Evolutionary conservation across 441 rosid species (phyloP).

Genomic region (Arabidopsis lyrata): DNA sequence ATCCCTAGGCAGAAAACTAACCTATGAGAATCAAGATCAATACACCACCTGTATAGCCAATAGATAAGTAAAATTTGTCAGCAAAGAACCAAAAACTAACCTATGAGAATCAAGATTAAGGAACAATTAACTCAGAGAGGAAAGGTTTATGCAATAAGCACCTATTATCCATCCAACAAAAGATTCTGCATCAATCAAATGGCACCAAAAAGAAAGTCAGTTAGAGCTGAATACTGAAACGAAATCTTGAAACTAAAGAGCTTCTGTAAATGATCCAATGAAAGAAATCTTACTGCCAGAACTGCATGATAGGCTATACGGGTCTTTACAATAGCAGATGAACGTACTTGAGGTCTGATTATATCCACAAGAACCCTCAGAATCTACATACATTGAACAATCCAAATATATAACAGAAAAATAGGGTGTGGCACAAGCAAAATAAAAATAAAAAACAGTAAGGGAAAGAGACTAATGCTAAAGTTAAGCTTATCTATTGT

Average conservation of each 20-base stretch:
- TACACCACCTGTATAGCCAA: not conserved
- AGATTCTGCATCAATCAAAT: not conserved
- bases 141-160: not conserved
- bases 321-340: conserved; percentile 47
- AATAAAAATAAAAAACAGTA: not conserved
- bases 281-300: not conserved
- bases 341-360: conserved; percentile 29
- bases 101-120: not conserved
- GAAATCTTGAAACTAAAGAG: not conserved
- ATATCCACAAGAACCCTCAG: conserved; percentile 53
- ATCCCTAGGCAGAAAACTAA: not conserved
- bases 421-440: not conserved
- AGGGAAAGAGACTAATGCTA: not conserved
- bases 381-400: conserved; percentile 29
- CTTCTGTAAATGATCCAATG: not conserved
- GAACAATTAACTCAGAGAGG: conserved; percentile 4
- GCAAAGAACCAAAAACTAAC: not conserved
- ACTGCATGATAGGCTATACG: not conserved
- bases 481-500: not conserved
- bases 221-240: not conserved
- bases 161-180: not conserved
- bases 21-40: not conserved
- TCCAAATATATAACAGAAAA: not conserved
- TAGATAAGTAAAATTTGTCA: not conserved
- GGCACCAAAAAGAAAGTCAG: not conserved